Percentiles rank a stretch among this genome's conserved stretches.
These are phyloP conservation scores for Ascocoryne sarcoides DNA, from an alignment of 2,329 filamentous ascomycete genomes.

Conservation along the genomic window DNA sequence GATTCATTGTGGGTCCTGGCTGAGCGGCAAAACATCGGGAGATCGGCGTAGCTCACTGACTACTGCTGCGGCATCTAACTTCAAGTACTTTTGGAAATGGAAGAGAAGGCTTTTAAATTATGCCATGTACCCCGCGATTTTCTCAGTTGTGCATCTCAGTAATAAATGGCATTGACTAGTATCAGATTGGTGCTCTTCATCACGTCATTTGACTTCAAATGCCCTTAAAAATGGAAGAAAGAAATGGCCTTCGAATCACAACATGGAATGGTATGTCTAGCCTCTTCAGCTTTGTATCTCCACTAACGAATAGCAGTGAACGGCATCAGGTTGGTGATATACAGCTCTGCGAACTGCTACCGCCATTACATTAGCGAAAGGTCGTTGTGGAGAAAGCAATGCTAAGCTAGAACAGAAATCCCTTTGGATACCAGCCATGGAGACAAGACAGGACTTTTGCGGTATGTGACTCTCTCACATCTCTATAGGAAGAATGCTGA, in stretches of 20 bases:
- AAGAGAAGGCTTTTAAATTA: too few relatives aligned
- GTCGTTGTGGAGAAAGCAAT: not conserved
- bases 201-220: too few relatives aligned
- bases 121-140: too few relatives aligned
- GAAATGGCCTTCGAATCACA: slow-evolving; percentile 71
- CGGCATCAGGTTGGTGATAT: slow-evolving; percentile 55
- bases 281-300: not conserved
- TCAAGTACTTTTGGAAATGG: too few relatives aligned
- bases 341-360: not conserved
- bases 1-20: too few relatives aligned
- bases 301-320: slow-evolving; percentile 48
- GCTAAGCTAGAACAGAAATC: slow-evolving; percentile 47
- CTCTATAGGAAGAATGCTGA: not conserved
- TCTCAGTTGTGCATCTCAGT: too few relatives aligned
- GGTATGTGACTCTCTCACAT: slow-evolving; percentile 33
- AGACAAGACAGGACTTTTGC: slow-evolving; percentile 60
- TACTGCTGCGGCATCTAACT: too few relatives aligned
- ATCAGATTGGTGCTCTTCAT: too few relatives aligned
- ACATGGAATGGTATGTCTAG: slow-evolving; percentile 69
- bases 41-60: too few relatives aligned
- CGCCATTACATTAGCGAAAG: too few relatives aligned
- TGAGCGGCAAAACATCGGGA: too few relatives aligned
- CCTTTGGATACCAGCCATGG: slow-evolving; percentile 81
- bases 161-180: too few relatives aligned
- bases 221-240: slow-evolving; percentile 14